phyloP scores from a whole-genome alignment of 352 stramenopile genomes.

The Aphanomyces euteiches region DNA sequence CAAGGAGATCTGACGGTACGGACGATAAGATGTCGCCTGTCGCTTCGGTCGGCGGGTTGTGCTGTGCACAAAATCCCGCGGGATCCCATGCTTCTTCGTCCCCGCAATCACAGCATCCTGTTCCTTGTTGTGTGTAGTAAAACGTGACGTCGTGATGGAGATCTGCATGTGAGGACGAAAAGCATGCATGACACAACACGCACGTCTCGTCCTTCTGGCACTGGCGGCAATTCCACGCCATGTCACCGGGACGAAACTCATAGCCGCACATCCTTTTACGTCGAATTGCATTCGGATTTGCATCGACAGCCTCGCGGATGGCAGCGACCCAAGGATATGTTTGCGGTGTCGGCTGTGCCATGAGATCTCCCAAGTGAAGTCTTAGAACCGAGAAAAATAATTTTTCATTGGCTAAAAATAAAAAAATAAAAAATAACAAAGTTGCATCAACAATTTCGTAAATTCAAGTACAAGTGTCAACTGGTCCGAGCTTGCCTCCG shows the following conservation, averaged over 20 bases:
- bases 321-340: slow-evolving; percentile 7
- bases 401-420: neutral
- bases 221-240: slow-evolving; percentile 95
- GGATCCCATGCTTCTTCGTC: slow-evolving; percentile 95
- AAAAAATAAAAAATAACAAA: neutral
- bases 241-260: slow-evolving; percentile 94
- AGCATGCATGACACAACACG: slow-evolving; percentile 98
- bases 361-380: neutral
- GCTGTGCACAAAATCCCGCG: slow-evolving; percentile 91
- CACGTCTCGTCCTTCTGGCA: slow-evolving; percentile 91
- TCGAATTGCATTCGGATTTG: slow-evolving; percentile 7
- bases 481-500: too few species aligned
- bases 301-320: slow-evolving; percentile 7
- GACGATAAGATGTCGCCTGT: slow-evolving; percentile 28
- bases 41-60: slow-evolving; percentile 57
- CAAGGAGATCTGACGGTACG: slow-evolving; percentile 5
- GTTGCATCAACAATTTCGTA: too few species aligned
- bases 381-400: neutral
- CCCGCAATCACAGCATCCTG: slow-evolving; percentile 97
- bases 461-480: too few species aligned
- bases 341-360: neutral
- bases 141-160: slow-evolving; percentile 94
- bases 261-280: slow-evolving; percentile 89
- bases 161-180: slow-evolving; percentile 81
- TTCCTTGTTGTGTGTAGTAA: slow-evolving; percentile 91